Conservation (phyloP, 768 basidiomycete genomes). For the Russula sp. region DNA sequence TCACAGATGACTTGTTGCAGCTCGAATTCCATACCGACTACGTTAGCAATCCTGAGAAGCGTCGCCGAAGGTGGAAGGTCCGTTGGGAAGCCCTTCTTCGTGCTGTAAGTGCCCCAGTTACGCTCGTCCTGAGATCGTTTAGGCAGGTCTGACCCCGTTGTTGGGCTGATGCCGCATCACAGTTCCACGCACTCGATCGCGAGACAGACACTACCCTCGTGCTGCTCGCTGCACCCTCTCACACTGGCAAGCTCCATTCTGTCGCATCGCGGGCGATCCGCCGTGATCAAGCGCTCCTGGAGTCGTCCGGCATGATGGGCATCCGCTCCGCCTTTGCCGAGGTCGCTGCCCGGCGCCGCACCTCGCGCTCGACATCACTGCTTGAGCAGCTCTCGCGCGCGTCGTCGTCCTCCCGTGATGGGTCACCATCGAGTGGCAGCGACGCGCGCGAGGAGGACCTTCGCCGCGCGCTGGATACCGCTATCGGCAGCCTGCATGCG, state of each 20-base stretch:
- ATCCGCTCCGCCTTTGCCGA: conserved; percentile 55
- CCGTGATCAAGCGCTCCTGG: conserved; percentile 42
- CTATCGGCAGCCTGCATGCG: conserved; percentile 58
- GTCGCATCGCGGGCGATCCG: conserved; percentile 66
- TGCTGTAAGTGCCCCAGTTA: conserved; percentile 43
- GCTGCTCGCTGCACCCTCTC: conserved; percentile 67
- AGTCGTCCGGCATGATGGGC: conserved; percentile 44
- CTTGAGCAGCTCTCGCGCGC: conserved; percentile 39
- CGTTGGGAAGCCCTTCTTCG: conserved; percentile 71
- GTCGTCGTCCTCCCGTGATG: conserved; percentile 43
- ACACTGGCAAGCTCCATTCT: conserved; percentile 58
- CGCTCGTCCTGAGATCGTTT: conserved; percentile 23
- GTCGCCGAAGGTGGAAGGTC: conserved; percentile 65
- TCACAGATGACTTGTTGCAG: conserved; percentile 65
- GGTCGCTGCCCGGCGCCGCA: conserved; percentile 52
- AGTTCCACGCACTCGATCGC: conserved; percentile 76
- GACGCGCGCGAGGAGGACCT: conserved; percentile 55
- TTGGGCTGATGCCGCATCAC: conserved; percentile 20
- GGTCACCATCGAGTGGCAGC: conserved; percentile 45
- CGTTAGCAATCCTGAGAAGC: conserved; percentile 58
- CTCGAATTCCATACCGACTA: conserved; percentile 73
- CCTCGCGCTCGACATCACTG: conserved; percentile 44
- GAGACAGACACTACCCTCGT: conserved; percentile 78
- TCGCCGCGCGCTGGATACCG: conserved; percentile 59
- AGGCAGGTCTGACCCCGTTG: conserved; percentile 31